Percentiles rank a stretch among this genome's conserved stretches.
phyloP scores from a whole-genome alignment of 1,284 basidiomycete genomes.

The Malassezia brasiliensis region DNA sequence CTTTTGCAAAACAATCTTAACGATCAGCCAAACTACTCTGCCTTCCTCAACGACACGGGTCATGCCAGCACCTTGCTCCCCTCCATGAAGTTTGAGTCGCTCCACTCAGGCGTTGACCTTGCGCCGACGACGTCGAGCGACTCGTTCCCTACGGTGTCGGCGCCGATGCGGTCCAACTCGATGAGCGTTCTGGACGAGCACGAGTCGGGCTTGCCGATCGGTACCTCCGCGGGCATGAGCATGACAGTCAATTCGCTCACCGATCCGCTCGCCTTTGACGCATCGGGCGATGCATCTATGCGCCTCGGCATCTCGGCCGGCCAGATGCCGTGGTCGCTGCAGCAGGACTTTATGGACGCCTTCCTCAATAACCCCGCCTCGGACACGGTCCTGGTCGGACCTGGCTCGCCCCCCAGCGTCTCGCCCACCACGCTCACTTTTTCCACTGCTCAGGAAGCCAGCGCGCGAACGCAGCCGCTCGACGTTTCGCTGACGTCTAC shows the following conservation, averaged over 20 bases:
- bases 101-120: neutral
- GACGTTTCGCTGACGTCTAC: neutral
- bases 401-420: neutral
- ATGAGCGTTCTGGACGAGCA: slow-evolving; percentile 12
- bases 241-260: slow-evolving; percentile 3
- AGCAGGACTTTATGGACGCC: slow-evolving; percentile 15
- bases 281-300: neutral
- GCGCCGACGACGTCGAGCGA: neutral
- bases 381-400: neutral
- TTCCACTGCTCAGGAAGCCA: neutral
- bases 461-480: neutral
- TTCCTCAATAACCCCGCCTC: slow-evolving; percentile 9
- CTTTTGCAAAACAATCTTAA: neutral
- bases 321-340: neutral
- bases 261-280: slow-evolving; percentile 1
- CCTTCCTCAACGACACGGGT: neutral
- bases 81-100: neutral
- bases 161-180: slow-evolving; percentile 10
- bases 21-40: neutral
- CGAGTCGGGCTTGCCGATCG: neutral
- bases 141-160: neutral
- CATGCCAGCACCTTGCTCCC: neutral
- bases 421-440: neutral
- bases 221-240: neutral
- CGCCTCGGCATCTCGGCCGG: slow-evolving; percentile 6